These are phyloP conservation scores for Geranomyces variabilis DNA, from an alignment of 192 early-diverging fungal genomes.

Conservation along the genomic window DNA sequence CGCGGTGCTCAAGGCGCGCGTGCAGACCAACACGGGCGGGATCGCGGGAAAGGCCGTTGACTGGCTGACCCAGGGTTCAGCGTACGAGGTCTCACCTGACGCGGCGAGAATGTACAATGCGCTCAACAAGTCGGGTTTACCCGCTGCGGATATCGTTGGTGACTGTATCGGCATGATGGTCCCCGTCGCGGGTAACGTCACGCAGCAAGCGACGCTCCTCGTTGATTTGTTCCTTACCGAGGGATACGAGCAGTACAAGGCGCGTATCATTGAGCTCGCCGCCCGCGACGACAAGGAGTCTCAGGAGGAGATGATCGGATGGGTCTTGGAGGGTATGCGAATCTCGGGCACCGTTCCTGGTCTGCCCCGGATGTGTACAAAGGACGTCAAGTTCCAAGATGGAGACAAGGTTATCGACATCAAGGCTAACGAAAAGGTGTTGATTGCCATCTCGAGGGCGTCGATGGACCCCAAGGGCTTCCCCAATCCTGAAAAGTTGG, in stretches of 20 bases:
- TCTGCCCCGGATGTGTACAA: not conserved
- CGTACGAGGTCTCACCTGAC: slow-evolving; percentile 3
- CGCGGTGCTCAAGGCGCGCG: slow-evolving; percentile 4
- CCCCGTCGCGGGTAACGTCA: slow-evolving; percentile 12
- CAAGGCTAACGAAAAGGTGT: not conserved
- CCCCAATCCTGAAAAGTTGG: slow-evolving; percentile 17
- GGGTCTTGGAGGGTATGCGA: slow-evolving; percentile 18
- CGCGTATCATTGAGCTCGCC: slow-evolving; percentile 11
- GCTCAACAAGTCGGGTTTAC: not conserved
- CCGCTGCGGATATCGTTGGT: not conserved
- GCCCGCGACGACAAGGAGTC: not conserved
- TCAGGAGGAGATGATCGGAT: slow-evolving; percentile 3
- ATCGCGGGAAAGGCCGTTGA: slow-evolving; percentile 3
- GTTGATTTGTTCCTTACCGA: slow-evolving; percentile 11
- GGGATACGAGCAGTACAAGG: slow-evolving; percentile 13
- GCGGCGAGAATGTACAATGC: not conserved
- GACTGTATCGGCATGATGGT: slow-evolving; percentile 14
- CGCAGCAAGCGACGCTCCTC: slow-evolving; percentile 11
- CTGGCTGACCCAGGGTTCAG: not conserved
- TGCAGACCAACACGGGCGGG: not conserved
- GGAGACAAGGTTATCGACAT: not conserved
- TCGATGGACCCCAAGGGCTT: slow-evolving; percentile 19
- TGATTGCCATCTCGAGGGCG: slow-evolving; percentile 1
- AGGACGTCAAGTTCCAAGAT: slow-evolving; percentile 10
- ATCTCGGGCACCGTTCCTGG: slow-evolving; percentile 1